phyloP scores from a whole-genome alignment of 1,139 yeast species.

The Petasospora rhodanensis region DNA sequence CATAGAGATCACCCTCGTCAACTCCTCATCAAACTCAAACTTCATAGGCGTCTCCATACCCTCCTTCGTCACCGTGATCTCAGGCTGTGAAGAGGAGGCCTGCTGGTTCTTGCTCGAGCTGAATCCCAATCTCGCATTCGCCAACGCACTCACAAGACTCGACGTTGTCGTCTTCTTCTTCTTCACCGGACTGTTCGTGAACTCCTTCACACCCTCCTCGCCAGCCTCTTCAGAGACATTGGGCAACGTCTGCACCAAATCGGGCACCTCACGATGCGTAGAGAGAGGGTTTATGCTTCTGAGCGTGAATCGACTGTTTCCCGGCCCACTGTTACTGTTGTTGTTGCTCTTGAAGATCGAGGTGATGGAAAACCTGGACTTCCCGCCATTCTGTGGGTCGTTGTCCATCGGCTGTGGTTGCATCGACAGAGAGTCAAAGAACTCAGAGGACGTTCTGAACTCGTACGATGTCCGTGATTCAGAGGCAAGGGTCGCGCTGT shows the following conservation, averaged over 20 bases:
- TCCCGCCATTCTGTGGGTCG: constrained; percentile 10
- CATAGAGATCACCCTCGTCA: constrained; percentile 20
- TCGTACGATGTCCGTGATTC: constrained; percentile 23
- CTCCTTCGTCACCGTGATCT: no score
- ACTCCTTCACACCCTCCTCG: constrained; percentile 17
- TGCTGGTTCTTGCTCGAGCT: constrained; percentile 14
- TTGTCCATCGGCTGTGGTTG: constrained; percentile 9
- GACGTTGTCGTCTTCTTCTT: constrained; percentile 20
- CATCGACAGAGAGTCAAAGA: constrained; percentile 18
- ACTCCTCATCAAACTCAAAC: constrained; percentile 20
- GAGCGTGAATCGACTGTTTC: constrained; percentile 16
- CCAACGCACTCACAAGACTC: constrained; percentile 19
- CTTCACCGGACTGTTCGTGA: constrained; percentile 13
- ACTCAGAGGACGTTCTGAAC: constrained; percentile 20
- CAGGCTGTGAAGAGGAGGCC: constrained; percentile 5
- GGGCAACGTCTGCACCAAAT: constrained; percentile 12
- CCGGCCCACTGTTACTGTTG: constrained; percentile 1
- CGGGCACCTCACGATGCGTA: constrained; percentile 20
- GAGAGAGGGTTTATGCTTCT: constrained; percentile 25
- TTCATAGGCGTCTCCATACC: no score
- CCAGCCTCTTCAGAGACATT: constrained; percentile 19
- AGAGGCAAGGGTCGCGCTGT: constrained; percentile 23
- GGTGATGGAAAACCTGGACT: constrained; percentile 19
- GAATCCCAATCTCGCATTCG: constrained; percentile 22
- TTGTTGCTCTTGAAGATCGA: constrained; percentile 23